Evolutionary conservation across 108 stramenopile species (phyloP), one percentile per base, ranked within the genome.

Genomic region (Fistulifera pelliculosa): DNA sequence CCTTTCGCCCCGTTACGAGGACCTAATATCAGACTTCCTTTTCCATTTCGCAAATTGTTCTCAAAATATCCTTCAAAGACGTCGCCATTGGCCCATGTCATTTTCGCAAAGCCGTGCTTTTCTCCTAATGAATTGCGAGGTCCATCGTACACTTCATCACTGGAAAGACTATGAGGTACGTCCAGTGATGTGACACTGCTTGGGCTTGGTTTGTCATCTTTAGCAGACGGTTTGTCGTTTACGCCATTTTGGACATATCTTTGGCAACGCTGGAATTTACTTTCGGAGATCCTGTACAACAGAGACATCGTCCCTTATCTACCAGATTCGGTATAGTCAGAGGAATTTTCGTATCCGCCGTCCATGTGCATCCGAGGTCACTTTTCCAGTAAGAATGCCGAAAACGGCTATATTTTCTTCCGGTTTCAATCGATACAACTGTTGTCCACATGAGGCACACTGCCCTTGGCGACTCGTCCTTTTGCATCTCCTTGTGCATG

Each of bases 41-140:
- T 47, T n/a, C 83, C 83, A 6, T 80, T 57, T 19, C 80, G 72
- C 19, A 54, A 39, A 15, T 77, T 79, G 57, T 76, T 65, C 27
- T 58, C 49, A 44, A 85, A 85, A 8, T 40, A 58, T 0, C 83
- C 83, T 8, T 74, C 64, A 52, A 75, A 86, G 19, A 54, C 49
- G 64, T 81, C 70, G 0, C 78, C 79, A 53, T 82, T 75, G 25
- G 58, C 57, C 80, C 80, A 85, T 8, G 38, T 68, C 61, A 81
- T 24, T 41, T 52, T 42, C 16, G 76, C 78, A 27, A 66, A 61
- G 14, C 84, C 84, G 49, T 85, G 75, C 10, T 75, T 68, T 60
- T 81, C 62, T n/a, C 77, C 80, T 17, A 40, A 24, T 2, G 11
- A 15, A 47, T 83, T 77, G 45, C 62, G 74, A 3, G 68, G 66